Conservation (phyloP, 1,284 basidiomycete species). For the Ganoderma lucidum region DNA sequence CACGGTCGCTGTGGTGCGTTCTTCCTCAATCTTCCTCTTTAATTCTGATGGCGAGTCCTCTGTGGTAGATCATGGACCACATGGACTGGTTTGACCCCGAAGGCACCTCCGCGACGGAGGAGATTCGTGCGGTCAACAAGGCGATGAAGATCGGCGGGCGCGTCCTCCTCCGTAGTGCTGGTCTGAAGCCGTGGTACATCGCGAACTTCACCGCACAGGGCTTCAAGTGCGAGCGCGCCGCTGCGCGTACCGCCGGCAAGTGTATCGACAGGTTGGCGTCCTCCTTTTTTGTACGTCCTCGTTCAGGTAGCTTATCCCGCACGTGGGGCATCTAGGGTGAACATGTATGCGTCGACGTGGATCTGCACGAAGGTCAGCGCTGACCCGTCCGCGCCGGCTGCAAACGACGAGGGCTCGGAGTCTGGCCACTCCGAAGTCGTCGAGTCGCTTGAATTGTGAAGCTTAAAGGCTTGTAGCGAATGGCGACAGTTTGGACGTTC, state of each 20-base stretch:
- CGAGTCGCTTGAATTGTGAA: constrained; percentile 26
- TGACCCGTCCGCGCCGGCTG: constrained; percentile 19
- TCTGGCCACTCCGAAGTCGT: constrained; percentile 18
- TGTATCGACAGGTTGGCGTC: constrained; percentile 31
- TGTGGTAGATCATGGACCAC: constrained; percentile 34
- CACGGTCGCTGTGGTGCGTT: constrained; percentile 31
- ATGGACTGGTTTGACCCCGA: constrained; percentile 36
- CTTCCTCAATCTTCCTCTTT: neutral
- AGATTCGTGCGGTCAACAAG: constrained; percentile 33
- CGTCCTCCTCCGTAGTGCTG: constrained; percentile 33
- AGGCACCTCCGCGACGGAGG: constrained; percentile 28
- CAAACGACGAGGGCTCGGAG: neutral
- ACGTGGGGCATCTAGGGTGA: constrained; percentile 20
- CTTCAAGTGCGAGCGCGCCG: constrained; percentile 32
- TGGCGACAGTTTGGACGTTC: neutral
- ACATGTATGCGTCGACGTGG: constrained; percentile 38
- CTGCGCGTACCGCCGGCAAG: constrained; percentile 29
- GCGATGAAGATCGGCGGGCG: constrained; percentile 36
- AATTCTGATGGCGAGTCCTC: neutral
- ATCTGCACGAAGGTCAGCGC: constrained; percentile 31
- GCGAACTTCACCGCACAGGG: constrained; percentile 31
- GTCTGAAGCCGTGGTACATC: constrained; percentile 35
- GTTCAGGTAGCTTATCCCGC: neutral
- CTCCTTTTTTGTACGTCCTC: neutral
- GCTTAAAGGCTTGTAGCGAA: neutral